phyloP scores from a whole-genome alignment of 2,329 filamentous ascomycete species.

The Cadophora sp. region DNA sequence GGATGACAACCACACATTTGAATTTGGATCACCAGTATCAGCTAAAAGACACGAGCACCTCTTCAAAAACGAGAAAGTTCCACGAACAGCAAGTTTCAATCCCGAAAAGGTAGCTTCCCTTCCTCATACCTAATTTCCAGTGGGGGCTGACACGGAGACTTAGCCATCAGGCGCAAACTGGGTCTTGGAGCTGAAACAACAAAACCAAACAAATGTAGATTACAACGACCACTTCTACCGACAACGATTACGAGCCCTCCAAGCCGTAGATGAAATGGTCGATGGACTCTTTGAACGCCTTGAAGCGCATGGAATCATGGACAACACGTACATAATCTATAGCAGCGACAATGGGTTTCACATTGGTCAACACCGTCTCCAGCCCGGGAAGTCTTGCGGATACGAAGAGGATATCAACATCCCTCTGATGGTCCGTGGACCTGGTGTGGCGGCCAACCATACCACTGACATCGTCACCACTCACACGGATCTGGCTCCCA shows the following conservation, averaged over 20 bases:
- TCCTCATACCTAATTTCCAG: background rate
- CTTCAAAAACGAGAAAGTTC: constrained; percentile 64
- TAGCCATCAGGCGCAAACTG: constrained; percentile 51
- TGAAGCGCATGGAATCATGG: constrained; percentile 46
- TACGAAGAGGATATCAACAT: constrained; percentile 58
- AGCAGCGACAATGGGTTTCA: constrained; percentile 61
- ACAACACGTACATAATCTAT: constrained; percentile 63
- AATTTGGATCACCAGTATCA: constrained; percentile 55
- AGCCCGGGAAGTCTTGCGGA: constrained; percentile 56
- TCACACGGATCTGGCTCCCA: constrained; percentile 60
- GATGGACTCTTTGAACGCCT: constrained; percentile 53
- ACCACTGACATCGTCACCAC: constrained; percentile 53
- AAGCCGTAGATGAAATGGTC: constrained; percentile 61
- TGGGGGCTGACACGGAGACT: background rate
- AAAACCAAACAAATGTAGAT: constrained; percentile 50
- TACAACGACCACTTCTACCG: constrained; percentile 59
- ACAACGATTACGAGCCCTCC: constrained; percentile 56
- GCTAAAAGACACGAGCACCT: constrained; percentile 65
- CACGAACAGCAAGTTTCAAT: constrained; percentile 70
- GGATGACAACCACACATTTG: constrained; percentile 45
- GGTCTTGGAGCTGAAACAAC: constrained; percentile 50
- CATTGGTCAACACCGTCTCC: constrained; percentile 56
- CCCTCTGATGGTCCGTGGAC: constrained; percentile 63
- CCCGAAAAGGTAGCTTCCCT: constrained; percentile 54
- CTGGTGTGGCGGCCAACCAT: constrained; percentile 54